Base-by-base conservation (phyloP, 2,329 filamentous ascomycete genomes). In the Cryphonectria parasitica region DNA sequence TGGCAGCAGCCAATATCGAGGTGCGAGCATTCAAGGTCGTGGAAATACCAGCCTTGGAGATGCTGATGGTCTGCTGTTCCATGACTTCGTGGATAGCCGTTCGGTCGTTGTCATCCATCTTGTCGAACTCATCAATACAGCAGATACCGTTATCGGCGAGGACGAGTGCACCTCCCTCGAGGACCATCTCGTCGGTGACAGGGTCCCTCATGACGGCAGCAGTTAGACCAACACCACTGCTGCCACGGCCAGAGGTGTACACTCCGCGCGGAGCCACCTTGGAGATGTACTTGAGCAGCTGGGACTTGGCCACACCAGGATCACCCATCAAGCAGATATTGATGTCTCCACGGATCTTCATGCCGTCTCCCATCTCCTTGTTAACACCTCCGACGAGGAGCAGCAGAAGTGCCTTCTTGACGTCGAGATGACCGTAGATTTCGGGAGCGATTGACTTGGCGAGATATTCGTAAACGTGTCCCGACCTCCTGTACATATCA, bases 301-400 rank as follows among this genome's bases (percentile, higher is more conserved):
- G 96, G 52, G 96, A 99, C 84, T 99, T 99, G 83, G 96, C 96
- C 79, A 99, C 96, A 93, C 96, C 96, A 79, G 96, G 96, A 78
- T 99, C 96, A 87, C 96, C 96, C 96, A 99, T 99, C 78, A 99
- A 84, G 80, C 96, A 98, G 73, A 99, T 91, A 83, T 99, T 99
- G 85, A 99, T 97, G 78, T 99, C 96, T 77, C 96, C 96, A 87
- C 96, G 94, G 79, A 99, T 99, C 77, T 94, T 92, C 96, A 99
- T 98, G 72, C 96, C 96, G 78, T 99, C 96, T 67, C 94, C 94
- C 88, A 98, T 97, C 78, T 96, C 91, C 82, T 99, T 99, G 4
- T 91, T 96, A 1, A 98, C 95, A 83, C 96, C 96, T 73, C 96
- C 96, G 74, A 99, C 97, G 45, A 99, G 89, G 41, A 98, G 90